Percentiles rank a stretch among this genome's conserved stretches.
Conservation (phyloP, 1,139 yeast genomes). For the Saccharomyces hybrid region DNA sequence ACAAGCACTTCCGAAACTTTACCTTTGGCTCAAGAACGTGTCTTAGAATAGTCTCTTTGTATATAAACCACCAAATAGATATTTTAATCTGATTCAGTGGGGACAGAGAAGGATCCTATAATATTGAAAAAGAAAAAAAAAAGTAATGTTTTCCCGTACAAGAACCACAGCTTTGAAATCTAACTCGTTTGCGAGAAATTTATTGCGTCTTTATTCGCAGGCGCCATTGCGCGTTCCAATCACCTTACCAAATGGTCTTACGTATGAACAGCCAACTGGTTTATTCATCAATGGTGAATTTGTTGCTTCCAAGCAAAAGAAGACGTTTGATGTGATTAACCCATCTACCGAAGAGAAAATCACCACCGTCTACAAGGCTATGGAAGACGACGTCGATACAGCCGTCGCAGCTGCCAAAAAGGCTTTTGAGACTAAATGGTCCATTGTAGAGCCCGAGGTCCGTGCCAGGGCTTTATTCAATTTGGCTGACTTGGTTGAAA, state of each 20-base stretch:
- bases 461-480: constrained; percentile 50
- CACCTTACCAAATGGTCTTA: constrained; percentile 47
- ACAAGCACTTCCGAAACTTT: no score
- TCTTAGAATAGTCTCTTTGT: not conserved
- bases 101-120: not conserved
- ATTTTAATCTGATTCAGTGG: not conserved
- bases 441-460: constrained; percentile 38
- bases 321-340: constrained; percentile 38
- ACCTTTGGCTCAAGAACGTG: not conserved
- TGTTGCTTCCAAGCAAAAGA: constrained; percentile 35
- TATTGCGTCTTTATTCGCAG: constrained; percentile 28
- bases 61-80: not conserved
- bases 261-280: constrained; percentile 47
- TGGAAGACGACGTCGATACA: constrained; percentile 41
- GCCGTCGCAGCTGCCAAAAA: constrained; percentile 42
- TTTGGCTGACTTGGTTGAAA: constrained; percentile 54
- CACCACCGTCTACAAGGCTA: constrained; percentile 39
- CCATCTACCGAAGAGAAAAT: constrained; percentile 44
- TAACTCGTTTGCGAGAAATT: constrained; percentile 7
- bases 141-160: constrained; percentile 13
- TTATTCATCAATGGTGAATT: constrained; percentile 43
- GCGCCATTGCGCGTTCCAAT: constrained; percentile 42
- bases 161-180: constrained; percentile 9
- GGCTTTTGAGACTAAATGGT: constrained; percentile 39
- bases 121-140: constrained; percentile 1